Percentiles rank a stretch among this genome's conserved stretches.
phyloP scores from a whole-genome alignment of 2,329 filamentous ascomycete genomes.

The Graphilbum sp. region DNA sequence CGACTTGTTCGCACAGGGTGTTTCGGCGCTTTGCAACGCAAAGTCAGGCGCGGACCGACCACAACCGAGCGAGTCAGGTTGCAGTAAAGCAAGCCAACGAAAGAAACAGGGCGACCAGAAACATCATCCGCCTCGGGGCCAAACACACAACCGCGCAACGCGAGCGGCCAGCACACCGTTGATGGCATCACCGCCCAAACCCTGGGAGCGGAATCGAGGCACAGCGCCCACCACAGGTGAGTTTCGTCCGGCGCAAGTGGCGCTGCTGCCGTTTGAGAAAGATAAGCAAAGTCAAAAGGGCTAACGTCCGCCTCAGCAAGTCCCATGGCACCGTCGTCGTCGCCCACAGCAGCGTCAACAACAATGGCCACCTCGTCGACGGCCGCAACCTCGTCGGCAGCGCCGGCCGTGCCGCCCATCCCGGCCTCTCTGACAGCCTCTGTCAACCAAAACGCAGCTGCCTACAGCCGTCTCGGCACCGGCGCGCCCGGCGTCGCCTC shows the following conservation, averaged over 20 bases:
- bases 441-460: constrained; percentile 76
- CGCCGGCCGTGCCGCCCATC: constrained; percentile 63
- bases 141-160: no score
- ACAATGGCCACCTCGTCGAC: constrained; percentile 22
- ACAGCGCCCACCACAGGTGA: constrained; percentile 10
- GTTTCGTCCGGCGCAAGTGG: no score
- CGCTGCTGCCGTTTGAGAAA: no score
- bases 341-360: constrained; percentile 24
- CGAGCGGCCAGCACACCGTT: neutral
- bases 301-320: no score
- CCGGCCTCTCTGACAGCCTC: constrained; percentile 63
- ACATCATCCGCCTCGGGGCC: no score
- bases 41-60: no score
- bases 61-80: no score
- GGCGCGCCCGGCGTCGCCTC: constrained; percentile 14
- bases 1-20: no score
- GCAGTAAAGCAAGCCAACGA: no score
- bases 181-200: constrained; percentile 86
- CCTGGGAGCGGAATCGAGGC: constrained; percentile 73
- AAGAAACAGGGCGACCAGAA: no score
- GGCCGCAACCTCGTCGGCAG: constrained; percentile 23
- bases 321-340: constrained; percentile 23
- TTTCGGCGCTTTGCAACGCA: no score
- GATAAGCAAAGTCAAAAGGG: no score
- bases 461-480: constrained; percentile 44